phyloP scores from a whole-genome alignment of 2,329 filamentous ascomycete species.

The Aphanoascus verrucosus region DNA sequence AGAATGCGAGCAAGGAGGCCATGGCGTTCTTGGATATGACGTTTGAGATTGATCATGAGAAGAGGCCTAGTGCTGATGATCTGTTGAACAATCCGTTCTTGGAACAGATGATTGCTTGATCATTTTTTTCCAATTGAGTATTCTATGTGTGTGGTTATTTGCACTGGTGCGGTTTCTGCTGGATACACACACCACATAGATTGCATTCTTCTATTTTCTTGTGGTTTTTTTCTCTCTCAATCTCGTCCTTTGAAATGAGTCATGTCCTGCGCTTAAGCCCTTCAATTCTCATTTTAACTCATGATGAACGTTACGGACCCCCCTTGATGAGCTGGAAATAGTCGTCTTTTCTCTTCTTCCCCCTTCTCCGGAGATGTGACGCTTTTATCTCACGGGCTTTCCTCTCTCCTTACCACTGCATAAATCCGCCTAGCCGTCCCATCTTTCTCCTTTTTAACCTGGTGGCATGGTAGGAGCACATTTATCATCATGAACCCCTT shows the following conservation, averaged over 20 bases:
- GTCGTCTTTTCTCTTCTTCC: not conserved
- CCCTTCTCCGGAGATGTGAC: not conserved
- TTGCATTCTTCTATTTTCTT: not conserved
- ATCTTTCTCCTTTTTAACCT: not conserved
- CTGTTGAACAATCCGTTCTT: slow-evolving; percentile 75
- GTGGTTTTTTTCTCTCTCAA: not conserved
- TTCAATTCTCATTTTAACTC: not conserved
- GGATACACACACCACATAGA: not conserved
- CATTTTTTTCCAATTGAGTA: not conserved
- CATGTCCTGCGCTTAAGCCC: not conserved
- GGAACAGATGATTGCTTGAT: slow-evolving; percentile 52
- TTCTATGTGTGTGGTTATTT: not conserved
- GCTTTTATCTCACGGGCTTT: not conserved
- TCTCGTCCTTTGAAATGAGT: not conserved
- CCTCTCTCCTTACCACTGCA: not conserved
- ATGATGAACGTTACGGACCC: not conserved
- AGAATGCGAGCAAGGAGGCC: slow-evolving; percentile 73
- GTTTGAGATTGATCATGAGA: slow-evolving; percentile 91
- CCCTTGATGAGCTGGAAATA: not conserved
- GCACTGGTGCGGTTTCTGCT: not conserved
- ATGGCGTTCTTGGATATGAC: slow-evolving; percentile 74
- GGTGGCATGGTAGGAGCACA: not conserved
- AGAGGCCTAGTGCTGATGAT: slow-evolving; percentile 83
- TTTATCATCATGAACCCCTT: not conserved
- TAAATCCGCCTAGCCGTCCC: no score